Percentiles rank a stretch among this genome's conserved stretches.
phyloP scores from a whole-genome alignment of 768 basidiomycete species.

The Lanmaoa pseudosensibilis region DNA sequence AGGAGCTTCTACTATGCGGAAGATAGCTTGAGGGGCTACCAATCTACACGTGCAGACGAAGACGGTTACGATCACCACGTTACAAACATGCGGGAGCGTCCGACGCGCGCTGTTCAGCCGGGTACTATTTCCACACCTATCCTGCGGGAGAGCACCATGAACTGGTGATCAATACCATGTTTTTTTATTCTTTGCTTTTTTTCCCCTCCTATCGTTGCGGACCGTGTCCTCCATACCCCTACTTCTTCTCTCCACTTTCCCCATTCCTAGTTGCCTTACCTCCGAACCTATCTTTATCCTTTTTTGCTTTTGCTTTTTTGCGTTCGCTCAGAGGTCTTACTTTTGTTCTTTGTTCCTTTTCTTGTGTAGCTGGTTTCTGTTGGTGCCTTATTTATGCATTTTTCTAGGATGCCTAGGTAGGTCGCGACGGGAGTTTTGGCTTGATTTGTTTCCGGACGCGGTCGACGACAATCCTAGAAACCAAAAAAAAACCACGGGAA shows the following conservation, averaged over 20 bases:
- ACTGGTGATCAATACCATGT: conserved; percentile 54
- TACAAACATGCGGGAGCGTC: conserved; percentile 51
- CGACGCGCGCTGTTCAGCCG: conserved; percentile 49
- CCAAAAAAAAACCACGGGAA: not conserved
- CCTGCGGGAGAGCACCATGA: conserved; percentile 79
- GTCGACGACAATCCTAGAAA: not conserved
- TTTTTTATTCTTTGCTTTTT: not conserved
- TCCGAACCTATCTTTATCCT: conserved; percentile 3
- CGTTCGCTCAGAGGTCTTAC: conserved; percentile 1
- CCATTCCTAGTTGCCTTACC: not conserved
- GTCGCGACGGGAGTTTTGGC: conserved; percentile 12
- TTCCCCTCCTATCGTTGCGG: not conserved
- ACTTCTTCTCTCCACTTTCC: not conserved
- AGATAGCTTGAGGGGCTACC: conserved; percentile 69
- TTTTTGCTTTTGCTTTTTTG: not conserved
- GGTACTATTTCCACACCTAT: conserved; percentile 73
- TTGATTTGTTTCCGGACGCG: conserved; percentile 3
- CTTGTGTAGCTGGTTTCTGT: conserved; percentile 22
- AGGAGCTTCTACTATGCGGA: conserved; percentile 87
- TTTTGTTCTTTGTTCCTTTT: conserved; percentile 8
- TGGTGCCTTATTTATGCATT: conserved; percentile 28
- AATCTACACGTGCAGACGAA: conserved; percentile 39
- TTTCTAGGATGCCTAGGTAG: conserved; percentile 21
- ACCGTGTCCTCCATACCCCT: conserved; percentile 19
- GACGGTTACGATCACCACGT: conserved; percentile 37